Evolutionary conservation across 1,284 basidiomycete genomes (phyloP).

Genomic region (Kalmanozyma brasiliensis): DNA sequence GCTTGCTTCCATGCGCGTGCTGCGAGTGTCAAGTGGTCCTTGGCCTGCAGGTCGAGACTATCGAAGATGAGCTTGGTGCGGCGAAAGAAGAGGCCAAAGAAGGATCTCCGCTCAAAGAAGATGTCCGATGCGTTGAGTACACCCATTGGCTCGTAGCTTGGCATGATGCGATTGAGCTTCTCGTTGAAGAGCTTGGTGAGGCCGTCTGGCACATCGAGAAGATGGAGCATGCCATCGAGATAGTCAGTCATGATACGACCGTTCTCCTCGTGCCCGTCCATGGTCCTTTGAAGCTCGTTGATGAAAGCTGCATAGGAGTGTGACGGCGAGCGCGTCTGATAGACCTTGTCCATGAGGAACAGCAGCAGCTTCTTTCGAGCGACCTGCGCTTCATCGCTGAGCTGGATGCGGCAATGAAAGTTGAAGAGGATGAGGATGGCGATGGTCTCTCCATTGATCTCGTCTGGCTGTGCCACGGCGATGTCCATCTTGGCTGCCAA

Average conservation of each 20-base stretch:
- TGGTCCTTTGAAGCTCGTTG: constrained; percentile 18
- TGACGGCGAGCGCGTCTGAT: constrained; percentile 22
- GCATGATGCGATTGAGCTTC: constrained; percentile 41
- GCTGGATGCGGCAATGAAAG: constrained; percentile 46
- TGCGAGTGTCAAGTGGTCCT: constrained; percentile 18
- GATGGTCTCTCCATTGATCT: constrained; percentile 42
- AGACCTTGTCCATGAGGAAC: constrained; percentile 48
- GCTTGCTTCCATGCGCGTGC: constrained; percentile 34
- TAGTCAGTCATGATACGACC: constrained; percentile 37
- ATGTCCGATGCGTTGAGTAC: constrained; percentile 33
- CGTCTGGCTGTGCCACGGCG: constrained; percentile 27
- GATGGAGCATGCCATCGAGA: constrained; percentile 33
- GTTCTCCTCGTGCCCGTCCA: constrained; percentile 23
- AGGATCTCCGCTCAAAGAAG: constrained; percentile 46
- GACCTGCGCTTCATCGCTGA: constrained; percentile 31
- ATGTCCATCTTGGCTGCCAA: constrained; percentile 16
- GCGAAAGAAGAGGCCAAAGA: constrained; percentile 49
- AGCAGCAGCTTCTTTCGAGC: constrained; percentile 36
- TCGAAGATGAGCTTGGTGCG: constrained; percentile 44
- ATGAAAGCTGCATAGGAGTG: constrained; percentile 19
- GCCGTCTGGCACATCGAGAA: constrained; percentile 41
- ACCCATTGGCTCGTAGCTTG: constrained; percentile 41
- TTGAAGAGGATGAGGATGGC: constrained; percentile 50
- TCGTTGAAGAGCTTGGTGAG: constrained; percentile 48
- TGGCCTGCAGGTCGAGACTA: constrained; percentile 44